phyloP scores from a whole-genome alignment of 345 rosid species.

The Pistacia integerrima region DNA sequence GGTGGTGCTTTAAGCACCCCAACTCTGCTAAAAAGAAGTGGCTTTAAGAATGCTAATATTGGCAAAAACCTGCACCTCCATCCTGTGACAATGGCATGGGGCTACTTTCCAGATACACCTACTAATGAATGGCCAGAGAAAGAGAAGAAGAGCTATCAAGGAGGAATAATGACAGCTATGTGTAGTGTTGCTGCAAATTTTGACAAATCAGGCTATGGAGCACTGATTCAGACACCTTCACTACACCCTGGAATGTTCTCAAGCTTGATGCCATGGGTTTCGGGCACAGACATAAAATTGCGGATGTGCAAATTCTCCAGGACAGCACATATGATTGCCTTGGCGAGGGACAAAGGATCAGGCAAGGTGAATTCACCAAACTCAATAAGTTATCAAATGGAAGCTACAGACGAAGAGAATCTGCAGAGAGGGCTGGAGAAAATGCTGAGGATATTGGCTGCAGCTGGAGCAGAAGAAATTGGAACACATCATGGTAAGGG shows the following conservation, averaged over 20 bases:
- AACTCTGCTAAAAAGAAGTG: conserved; percentile 51
- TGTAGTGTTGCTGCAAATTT: conserved; percentile 43
- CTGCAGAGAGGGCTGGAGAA: conserved; percentile 61
- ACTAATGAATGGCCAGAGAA: conserved; percentile 42
- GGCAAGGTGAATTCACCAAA: conserved; percentile 48
- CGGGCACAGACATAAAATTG: conserved; percentile 60
- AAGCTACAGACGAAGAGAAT: conserved; percentile 48
- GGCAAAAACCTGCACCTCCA: conserved; percentile 75
- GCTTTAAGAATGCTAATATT: conserved; percentile 61
- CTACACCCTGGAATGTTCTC: conserved; percentile 89
- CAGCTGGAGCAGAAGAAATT: conserved; percentile 81
- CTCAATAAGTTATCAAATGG: conserved; percentile 50
- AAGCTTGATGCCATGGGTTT: conserved; percentile 66
- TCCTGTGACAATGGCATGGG: conserved; percentile 92
- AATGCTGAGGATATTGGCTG: conserved; percentile 62
- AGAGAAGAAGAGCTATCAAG: conserved; percentile 67
- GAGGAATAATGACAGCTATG: conserved; percentile 91
- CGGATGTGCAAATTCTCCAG: conserved; percentile 67
- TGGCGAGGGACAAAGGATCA: conserved; percentile 72
- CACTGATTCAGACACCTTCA: conserved; percentile 74
- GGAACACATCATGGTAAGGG: conserved; percentile 68
- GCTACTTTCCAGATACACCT: conserved; percentile 55
- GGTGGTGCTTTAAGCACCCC: conserved; percentile 82
- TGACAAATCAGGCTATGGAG: conserved; percentile 53
- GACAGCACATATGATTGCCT: conserved; percentile 66